Percentiles rank a stretch among this genome's conserved stretches.
These are phyloP conservation scores for Mucor circinelloides DNA, from an alignment of 371 early-diverging fungal genomes.

Conservation along the genomic window DNA sequence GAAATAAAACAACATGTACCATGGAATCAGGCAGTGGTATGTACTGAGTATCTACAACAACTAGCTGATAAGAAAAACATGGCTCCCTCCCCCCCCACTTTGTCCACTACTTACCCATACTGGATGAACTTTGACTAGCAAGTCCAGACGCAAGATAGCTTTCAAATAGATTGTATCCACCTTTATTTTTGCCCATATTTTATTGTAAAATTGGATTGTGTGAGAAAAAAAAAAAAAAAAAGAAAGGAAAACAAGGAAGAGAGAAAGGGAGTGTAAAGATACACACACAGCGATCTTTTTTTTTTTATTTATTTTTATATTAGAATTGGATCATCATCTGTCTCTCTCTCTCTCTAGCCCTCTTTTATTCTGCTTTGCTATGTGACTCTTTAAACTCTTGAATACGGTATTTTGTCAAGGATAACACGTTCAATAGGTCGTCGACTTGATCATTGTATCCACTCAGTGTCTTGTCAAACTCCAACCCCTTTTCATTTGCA, in stretches of 20 bases:
- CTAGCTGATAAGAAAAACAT: not conserved
- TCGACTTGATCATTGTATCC: constrained; percentile 16
- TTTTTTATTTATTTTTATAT: not conserved
- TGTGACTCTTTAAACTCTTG: constrained; percentile 8
- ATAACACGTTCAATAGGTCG: constrained; percentile 16
- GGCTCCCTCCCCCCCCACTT: not conserved
- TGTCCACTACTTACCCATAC: not conserved
- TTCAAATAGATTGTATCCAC: constrained; percentile 22
- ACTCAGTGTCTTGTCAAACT: not conserved
- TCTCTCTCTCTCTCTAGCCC: no score
- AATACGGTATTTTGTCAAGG: constrained; percentile 15
- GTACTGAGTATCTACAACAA: constrained; percentile 12
- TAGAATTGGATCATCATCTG: not conserved
- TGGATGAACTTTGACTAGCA: not conserved
- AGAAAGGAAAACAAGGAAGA: not conserved
- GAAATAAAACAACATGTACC: constrained; percentile 19
- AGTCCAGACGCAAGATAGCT: constrained; percentile 29
- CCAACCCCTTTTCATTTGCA: not conserved
- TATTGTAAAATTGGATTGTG: not conserved
- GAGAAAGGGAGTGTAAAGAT: constrained; percentile 7
- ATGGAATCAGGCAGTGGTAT: constrained; percentile 37
- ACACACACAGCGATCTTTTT: not conserved
- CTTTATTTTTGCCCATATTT: constrained; percentile 36
- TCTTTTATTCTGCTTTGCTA: not conserved
- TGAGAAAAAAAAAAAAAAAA: constrained; percentile 8